Base-by-base conservation (phyloP, 805 yeast genomes). In the Saturnispora saitoi region DNA sequence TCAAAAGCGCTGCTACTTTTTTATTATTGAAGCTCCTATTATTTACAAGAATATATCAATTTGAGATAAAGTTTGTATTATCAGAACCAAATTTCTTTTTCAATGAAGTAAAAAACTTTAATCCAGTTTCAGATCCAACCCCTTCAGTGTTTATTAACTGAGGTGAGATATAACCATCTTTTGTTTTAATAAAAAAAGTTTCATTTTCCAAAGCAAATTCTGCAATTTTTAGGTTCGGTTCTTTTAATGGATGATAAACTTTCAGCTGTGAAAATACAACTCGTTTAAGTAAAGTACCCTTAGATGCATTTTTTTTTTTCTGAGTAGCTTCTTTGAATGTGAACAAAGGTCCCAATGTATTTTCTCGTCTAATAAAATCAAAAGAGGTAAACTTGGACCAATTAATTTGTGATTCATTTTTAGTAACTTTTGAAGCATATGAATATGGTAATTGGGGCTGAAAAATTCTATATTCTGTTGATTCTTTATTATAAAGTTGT, bases 261-360 rank as follows among this genome's bases (percentile, higher is more conserved):
- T 54, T 45, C 1, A 78, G 57, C 7, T 70, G 75, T 20, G 70
- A 65, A 4, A 84, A 58, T 1, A 77, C 68, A 2, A 83, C 77
- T 50, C 84, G 67, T 58, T 65, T 48, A 14, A 39, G 32, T 26
- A 26, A 12, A 7, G 30, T 17, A 19, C 20, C 17, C 8, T 34
- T n/a, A 34, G 22, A 17, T 4, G 9, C 24, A 7, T 42, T 48
- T 29, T 42, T 41, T 22, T 52, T 50, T 54, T 68, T 72, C 29
- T 67, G 54, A 12, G 65, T 54, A 22, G 58, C 51, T 17, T 70
- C 68, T 38, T 67, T 72, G 54, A 64, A 74, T 1, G 85, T 67
- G 56, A 67, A 71, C 12, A 83, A 53, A 0, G 79, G 72, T 0
- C 90, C 91, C 43, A 85, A 58, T 0, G 82, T 78, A 48, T 73